Conservation (phyloP, 1,284 basidiomycete species). For the Neolentinus lepideus region DNA sequence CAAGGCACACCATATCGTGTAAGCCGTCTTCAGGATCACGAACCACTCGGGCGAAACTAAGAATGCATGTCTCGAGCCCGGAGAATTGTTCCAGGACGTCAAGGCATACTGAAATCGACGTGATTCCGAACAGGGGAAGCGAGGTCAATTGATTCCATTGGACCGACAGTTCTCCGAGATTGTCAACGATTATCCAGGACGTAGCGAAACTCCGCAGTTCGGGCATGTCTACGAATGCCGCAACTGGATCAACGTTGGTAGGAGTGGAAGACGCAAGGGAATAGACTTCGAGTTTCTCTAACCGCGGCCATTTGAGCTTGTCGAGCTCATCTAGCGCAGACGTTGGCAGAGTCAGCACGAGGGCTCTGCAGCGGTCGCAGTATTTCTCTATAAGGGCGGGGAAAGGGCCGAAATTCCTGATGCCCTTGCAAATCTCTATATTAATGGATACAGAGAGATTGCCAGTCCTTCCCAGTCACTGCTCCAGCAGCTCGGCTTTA, state of each 20-base stretch:
- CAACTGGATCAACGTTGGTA: neutral
- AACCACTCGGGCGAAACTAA: neutral
- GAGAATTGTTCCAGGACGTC: neutral
- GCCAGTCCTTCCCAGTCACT: neutral
- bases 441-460: too few species aligned
- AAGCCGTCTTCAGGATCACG: neutral
- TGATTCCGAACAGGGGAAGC: neutral
- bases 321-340: too few species aligned
- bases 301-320: too few species aligned
- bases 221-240: neutral
- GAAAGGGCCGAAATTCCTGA: too few species aligned
- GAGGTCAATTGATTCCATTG: neutral
- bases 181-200: neutral
- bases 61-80: neutral
- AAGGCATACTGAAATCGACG: neutral
- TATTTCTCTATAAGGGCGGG: too few species aligned
- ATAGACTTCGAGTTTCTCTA: neutral
- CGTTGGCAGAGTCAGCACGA: too few species aligned
- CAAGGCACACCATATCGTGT: constrained; percentile 29
- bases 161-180: neutral
- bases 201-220: neutral
- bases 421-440: too few species aligned
- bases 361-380: too few species aligned
- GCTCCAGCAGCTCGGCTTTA: neutral
- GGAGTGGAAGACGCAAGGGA: neutral